Evolutionary conservation across 208 protist species (phyloP), one percentile per base, ranked within the genome.

Genomic region (Leishmania guyanensis): DNA sequence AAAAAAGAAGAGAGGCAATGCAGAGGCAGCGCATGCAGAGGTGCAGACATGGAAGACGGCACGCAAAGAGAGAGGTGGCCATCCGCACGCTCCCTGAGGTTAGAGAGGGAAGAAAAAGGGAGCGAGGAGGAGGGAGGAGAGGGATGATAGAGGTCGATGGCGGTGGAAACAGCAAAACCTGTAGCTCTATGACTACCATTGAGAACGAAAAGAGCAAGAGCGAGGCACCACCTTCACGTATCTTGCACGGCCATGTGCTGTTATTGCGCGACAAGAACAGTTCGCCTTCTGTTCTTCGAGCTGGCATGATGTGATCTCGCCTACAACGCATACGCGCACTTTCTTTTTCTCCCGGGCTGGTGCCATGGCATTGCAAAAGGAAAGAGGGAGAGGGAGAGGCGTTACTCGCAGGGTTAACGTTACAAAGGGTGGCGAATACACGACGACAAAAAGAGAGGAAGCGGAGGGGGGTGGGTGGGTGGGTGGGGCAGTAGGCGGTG

Each of bases 321-420:
- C 22, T 53, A 51, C 39, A 22, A 14, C 68, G 22, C 68, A 4
- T 33, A 51, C 20, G 3, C 26, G 43, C 68, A 33, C 22, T 75
- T 60, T 62, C 26, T 39, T 75, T 62, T 46, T 22, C 20, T 73
- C 5, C 8, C 69, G n/a, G 48, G 5, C 29, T 2, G 48, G 14
- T 60, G 50, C 1, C 50, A 29, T 12, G 48, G 29, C 17, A 20
- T 62, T 29, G 26, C 9, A 46, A 33, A 33, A 33, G 33, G 33
- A 33, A 33, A 33, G 33, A 39, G 20, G 3, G 29, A 53, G 46
- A 71, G 66, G 50, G 20, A 0, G 22, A 71, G 1, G 22, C 66
- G 66, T 72, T 72, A 72, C 33, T 72, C 68, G 68, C 50, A 72
- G 20, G 22, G 68, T 72, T 72, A 72, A 20, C 26, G 65, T 8